These are phyloP conservation scores for Agaricus bisporus DNA, from an alignment of 768 basidiomycete genomes.

Conservation along the genomic window DNA sequence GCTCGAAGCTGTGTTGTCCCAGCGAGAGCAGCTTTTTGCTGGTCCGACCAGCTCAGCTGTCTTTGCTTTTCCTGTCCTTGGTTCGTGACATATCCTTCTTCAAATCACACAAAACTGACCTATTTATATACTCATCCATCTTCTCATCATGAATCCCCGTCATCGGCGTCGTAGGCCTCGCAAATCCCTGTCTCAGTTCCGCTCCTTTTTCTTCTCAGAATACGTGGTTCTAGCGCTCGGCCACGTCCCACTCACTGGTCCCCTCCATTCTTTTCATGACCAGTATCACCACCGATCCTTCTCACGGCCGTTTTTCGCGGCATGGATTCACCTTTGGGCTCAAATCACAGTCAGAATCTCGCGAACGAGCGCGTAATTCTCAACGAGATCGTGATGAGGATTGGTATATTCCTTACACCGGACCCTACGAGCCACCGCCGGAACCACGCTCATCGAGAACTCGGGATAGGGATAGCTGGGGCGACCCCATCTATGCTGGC, in stretches of 20 bases:
- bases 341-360: constrained; percentile 3
- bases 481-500: constrained; percentile 12
- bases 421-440: constrained; percentile 13
- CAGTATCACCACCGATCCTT: not conserved
- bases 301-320: constrained; percentile 2
- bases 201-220: not conserved
- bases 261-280: not conserved
- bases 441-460: constrained; percentile 1
- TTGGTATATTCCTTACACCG: constrained; percentile 16
- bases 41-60: not conserved
- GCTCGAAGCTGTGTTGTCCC: not conserved
- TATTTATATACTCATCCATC: not conserved
- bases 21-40: constrained; percentile 3
- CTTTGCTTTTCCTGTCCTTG: not conserved
- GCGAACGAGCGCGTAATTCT: not conserved
- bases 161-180: not conserved
- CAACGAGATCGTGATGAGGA: constrained; percentile 9
- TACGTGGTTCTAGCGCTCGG: not conserved
- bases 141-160: not conserved
- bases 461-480: constrained; percentile 15
- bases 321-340: constrained; percentile 3
- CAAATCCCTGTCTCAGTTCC: not conserved
- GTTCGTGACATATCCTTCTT: not conserved
- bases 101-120: not conserved
- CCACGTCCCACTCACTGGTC: not conserved